Percentiles rank a stretch among this genome's conserved stretches.
Evolutionary conservation across 495 filamentous ascomycete genomes (phyloP).

Genomic region (Aspergillus mulundensis): DNA sequence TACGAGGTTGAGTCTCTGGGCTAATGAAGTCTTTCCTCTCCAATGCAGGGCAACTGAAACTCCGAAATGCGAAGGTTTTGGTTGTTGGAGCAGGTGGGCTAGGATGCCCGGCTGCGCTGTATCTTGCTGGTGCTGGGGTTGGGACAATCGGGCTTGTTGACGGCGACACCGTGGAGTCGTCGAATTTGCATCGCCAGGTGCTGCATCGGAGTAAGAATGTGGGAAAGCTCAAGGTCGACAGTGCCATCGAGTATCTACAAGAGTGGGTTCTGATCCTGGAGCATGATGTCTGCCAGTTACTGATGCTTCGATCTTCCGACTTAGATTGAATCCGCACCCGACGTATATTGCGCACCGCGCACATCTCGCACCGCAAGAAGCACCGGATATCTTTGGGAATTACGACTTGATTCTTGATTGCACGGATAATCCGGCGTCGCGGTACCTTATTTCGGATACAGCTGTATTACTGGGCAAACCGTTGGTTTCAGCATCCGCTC

Average conservation of each 20-base stretch:
- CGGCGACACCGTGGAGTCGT: slow-evolving; percentile 79
- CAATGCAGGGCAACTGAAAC: slow-evolving; percentile 66
- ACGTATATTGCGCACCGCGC: slow-evolving; percentile 56
- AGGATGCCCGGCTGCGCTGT: slow-evolving; percentile 86
- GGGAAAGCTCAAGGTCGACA: slow-evolving; percentile 78
- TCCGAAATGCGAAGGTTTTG: slow-evolving; percentile 67
- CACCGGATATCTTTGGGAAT: slow-evolving; percentile 54
- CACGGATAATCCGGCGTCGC: slow-evolving; percentile 84
- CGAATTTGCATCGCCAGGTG: slow-evolving; percentile 92
- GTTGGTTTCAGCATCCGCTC: slow-evolving; percentile 81
- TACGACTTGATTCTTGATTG: slow-evolving; percentile 93
- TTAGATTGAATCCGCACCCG: slow-evolving; percentile 63
- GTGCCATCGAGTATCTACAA: slow-evolving; percentile 62
- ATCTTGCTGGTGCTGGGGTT: slow-evolving; percentile 83
- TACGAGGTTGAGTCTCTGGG: neutral
- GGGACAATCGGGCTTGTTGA: slow-evolving; percentile 82
- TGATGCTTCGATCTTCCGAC: slow-evolving; percentile 1
- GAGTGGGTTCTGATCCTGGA: slow-evolving; percentile 44
- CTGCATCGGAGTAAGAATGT: slow-evolving; percentile 67
- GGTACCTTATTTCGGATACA: slow-evolving; percentile 89
- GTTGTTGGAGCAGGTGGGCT: slow-evolving; percentile 91
- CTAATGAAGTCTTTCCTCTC: slow-evolving; percentile 7
- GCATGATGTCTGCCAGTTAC: neutral
- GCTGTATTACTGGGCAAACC: slow-evolving; percentile 75
- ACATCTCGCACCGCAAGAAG: slow-evolving; percentile 61